Evolutionary conservation across 2,329 filamentous ascomycete species (phyloP), one percentile per base, ranked within the genome.

Genomic region (Fusarium tricinctum): DNA sequence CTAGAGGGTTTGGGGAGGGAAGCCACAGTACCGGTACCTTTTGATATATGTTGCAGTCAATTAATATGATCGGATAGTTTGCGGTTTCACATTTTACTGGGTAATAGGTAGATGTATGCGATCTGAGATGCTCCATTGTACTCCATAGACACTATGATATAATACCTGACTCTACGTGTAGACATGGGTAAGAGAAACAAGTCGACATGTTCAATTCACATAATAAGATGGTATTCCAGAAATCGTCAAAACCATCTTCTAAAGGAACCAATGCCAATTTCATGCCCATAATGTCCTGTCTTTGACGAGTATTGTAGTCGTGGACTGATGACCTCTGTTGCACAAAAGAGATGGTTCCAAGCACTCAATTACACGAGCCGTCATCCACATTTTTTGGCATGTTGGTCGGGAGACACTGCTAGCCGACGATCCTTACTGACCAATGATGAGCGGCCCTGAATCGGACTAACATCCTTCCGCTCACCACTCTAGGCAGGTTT

Each of bases 381-480:
- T 61, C 55, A 44, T 57, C 50, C 49, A 44, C 38, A 47, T 26
- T 35, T 49, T 49, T 59, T 59, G 51, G 50, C 42, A 60, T 62
- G 50, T 58, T 66, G 56, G 62, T 66, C 30, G 43, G 58, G 63
- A 35, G 40, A 67, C 46, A 32, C 43, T 49, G 45, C 47, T 54
- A 46, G 44, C 44, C 30, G 48, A 51, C 35, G 44, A 63, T 58
- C 40, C 19, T 3, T 9, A 8, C 8, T 26, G 22, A 12, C 64
- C 64, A 68, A 68, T 68, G 1, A 38, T 2, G 19, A 1, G 3
- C 0, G 6, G 1, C 2, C 0, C 0, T 14, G 0, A 0, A 0
- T 2, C 60, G 59, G 61, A 64, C 9, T 64, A 58, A 45, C 20
- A 1, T 33, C 9, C 6, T 8, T 65, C 68, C 67, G 38, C 12